Evolutionary conservation across 768 basidiomycete genomes (phyloP), one percentile per base, ranked within the genome.

Genomic region (Auriscalpium vulgare): DNA sequence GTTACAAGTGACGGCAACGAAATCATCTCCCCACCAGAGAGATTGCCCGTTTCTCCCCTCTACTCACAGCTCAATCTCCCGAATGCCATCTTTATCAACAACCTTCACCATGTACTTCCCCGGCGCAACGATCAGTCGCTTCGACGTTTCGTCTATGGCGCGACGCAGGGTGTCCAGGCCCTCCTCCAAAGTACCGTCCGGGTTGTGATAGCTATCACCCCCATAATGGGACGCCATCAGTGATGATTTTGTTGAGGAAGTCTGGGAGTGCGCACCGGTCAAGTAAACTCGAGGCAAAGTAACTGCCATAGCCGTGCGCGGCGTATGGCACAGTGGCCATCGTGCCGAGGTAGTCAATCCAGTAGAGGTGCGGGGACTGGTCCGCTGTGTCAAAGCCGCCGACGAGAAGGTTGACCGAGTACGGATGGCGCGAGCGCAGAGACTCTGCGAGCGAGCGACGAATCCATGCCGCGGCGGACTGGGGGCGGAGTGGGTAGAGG

Each of bases 301-400:
- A 97, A 55, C 86, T 80, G 46, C 93, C 97, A 67, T 97, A 94
- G 2, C 97, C 97, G 66, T 98, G 95, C 1, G 93, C 94, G 14
- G 85, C 94, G 68, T 94, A 99, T 0, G 94, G 94, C 11, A 97
- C 88, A 54, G 85, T 81, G 3, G 85, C 81, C 66, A 89, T 78
- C 6, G 97, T 95, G 23, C 97, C 97, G 36, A 97, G 79, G 70
- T 95, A 93, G 74, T 99, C 97, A 57, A 97, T 78, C 94, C 95
- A 98, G 75, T 95, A 97, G 11, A 95, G 77, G 60, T 83, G 82
- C 6, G 95, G 92, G 14, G 75, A 74, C 60, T 81, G 65, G 8
- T 80, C 79, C 43, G 89, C 82, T 53, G 81, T 81, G 70, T 99
- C 97, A 69, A 85, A 98, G 13, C 97, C 97, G 7, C 90, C 95